phyloP scores from a whole-genome alignment of 345 rosid genomes.

The Populus deltoides region DNA sequence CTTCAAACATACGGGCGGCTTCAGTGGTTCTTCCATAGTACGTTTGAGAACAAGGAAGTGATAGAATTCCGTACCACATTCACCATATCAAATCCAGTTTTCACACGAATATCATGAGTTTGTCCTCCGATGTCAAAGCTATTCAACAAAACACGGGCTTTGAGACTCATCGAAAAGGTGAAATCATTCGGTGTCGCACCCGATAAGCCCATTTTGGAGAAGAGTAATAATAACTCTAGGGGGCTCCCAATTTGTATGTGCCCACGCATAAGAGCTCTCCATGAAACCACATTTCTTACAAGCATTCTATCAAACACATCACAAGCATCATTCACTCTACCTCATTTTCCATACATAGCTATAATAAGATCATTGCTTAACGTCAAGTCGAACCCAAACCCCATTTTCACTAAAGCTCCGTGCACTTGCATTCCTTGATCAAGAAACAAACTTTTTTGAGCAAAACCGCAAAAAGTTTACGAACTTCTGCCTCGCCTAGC shows the following conservation, averaged over 20 bases:
- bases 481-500: conserved; percentile 41
- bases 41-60: conserved; percentile 76
- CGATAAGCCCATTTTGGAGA: conserved; percentile 44
- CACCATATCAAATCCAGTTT: conserved; percentile 46
- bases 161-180: conserved; percentile 66
- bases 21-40: conserved; percentile 61
- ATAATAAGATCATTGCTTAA: conserved; percentile 51
- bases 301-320: conserved; percentile 66
- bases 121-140: conserved; percentile 49
- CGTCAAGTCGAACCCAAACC: conserved; percentile 43
- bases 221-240: conserved; percentile 38
- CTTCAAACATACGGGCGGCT: conserved; percentile 48
- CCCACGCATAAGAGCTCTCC: conserved; percentile 87
- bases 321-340: conserved; percentile 39
- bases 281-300: conserved; percentile 67
- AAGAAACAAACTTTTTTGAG: conserved; percentile 41
- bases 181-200: conserved; percentile 64
- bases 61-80: conserved; percentile 73
- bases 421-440: conserved; percentile 64
- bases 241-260: conserved; percentile 45
- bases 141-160: conserved; percentile 61
- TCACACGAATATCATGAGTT: conserved; percentile 57
- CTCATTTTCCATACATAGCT: conserved; percentile 62
- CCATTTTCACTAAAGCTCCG: conserved; percentile 39
- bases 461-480: conserved; percentile 48